Evolutionary conservation across 805 yeast genomes (phyloP), one percentile per base, ranked within the genome.

Genomic region (Saturnispora hagleri): DNA sequence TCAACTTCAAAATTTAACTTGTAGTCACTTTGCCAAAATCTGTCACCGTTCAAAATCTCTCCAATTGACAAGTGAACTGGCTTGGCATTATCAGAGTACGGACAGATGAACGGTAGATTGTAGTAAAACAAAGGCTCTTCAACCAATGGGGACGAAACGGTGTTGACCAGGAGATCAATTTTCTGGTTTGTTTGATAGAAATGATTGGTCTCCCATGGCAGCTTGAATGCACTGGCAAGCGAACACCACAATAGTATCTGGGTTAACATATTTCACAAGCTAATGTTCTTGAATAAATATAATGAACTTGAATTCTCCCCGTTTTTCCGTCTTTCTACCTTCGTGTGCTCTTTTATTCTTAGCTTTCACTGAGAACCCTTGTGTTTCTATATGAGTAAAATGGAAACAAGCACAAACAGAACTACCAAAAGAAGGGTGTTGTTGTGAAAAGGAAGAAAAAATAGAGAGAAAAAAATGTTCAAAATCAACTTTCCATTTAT

Each of bases 61-160:
- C 89, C 87, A 22, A 89, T 64, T 5, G 89, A 83, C 44, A 86
- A 64, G 57, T 82, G 84, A 18, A 84, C 67, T 2, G 86, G 82
- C 53, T 78, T 77, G n/a, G 79, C 71, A 5, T 70, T 61, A 2
- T 61, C 62, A 2, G 76, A n/a, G n/a, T n/a, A n/a, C 0, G 91
- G 88, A 66, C 96, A 89, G 2, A 86, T 82, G 64, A 88, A 89
- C 2, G 87, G 88, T 48, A 89, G 70, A 52, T 82, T 86, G 65
- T 84, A 81, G 65, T 86, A 89, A 0, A 85, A 80, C 62, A 73
- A 86, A 1, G 95, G 95, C 9, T 85, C 71, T 60, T 84, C 88
- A 1, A 88, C 82, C n/a, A 76, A 68, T 59, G 85, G 88, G 0
- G 93, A 83, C 57, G 85, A 89, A 2, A 86, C 82, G 58, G 87